Evolutionary conservation across 2,329 filamentous ascomycete genomes (phyloP), one percentile per base, ranked within the genome.

Genomic region (Pestalotiopsis sp.): DNA sequence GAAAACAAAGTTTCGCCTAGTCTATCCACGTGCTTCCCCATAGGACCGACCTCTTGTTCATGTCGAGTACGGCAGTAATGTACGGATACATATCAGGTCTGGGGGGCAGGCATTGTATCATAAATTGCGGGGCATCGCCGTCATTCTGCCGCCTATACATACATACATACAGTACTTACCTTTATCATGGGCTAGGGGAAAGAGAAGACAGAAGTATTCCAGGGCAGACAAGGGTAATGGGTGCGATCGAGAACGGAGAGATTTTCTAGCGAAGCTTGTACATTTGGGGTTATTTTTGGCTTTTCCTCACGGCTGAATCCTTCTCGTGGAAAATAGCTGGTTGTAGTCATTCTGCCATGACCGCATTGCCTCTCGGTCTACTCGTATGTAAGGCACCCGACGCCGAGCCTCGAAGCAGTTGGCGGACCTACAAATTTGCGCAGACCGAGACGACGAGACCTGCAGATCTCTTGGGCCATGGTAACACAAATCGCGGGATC

Each of bases 51-150:
- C 14, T 52, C 45, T 52, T 52, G 45, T 52, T 52, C 17, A 59
- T 40, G 27, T 62, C 27, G n/a, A 62, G 12, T 27, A 40, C 20
- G n/a, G 20, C 27, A 14, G 38, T 45, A 20, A 57, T n/a, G n/a
- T 27, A 66, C 57, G 45, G 25, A 25, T 27, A 27, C 52, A 23
- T 36, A 12, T 38, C 38, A 49, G 45, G 41, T 56, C 63, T 31
- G 52, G 63, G 45, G 36, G 45, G 36, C 63, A 66, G 49, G 63
- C 63, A 66, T 66, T 58, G 41, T 65, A 57, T 36, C 52, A 45
- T 57, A 66, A 66, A 66, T 66, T 66, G 63, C 63, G 63, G 63
- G 63, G 63, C 45, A 57, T 25, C 63, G 45, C 63, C 63, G 63
- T 66, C 41, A 66, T 56, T 20, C 61, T 13, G 40, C 38, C 40